Conservation (phyloP, 257 asterid genomes). For the Pogostemon cablin region DNA sequence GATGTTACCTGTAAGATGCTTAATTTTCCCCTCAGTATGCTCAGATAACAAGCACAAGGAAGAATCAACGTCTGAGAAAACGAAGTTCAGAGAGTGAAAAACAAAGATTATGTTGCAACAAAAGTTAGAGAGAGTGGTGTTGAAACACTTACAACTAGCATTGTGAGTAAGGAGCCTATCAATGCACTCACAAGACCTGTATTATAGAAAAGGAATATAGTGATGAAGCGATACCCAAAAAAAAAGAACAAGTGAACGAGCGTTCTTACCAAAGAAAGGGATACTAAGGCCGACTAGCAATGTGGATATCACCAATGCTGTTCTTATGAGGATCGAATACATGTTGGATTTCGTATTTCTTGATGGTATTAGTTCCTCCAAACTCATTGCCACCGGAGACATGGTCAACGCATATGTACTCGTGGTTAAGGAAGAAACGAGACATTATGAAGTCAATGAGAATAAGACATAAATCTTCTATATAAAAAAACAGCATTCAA, state of each 20-base stretch:
- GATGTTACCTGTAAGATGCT: conserved; percentile 59
- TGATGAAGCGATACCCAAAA: neutral
- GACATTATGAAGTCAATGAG: too few species aligned
- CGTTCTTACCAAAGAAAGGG: conserved; percentile 82
- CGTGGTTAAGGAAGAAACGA: conserved; percentile 46
- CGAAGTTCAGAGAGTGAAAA: neutral
- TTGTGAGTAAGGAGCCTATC: conserved; percentile 88
- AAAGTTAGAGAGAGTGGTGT: neutral
- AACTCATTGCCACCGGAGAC: conserved; percentile 90
- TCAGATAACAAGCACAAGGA: conserved; percentile 87
- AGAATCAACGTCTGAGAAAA: conserved; percentile 71
- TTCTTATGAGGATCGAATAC: conserved; percentile 70
- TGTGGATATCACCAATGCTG: conserved; percentile 77
- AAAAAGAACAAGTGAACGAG: neutral
- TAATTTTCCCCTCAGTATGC: conserved; percentile 67
- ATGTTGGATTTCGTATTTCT: conserved; percentile 46
- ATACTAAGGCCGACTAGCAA: conserved; percentile 70
- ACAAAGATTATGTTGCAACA: neutral
- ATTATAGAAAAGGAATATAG: neutral
- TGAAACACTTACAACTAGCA: conserved; percentile 77
- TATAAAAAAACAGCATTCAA: too few species aligned
- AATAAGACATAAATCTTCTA: too few species aligned
- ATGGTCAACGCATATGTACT: conserved; percentile 82
- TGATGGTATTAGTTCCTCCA: conserved; percentile 85
- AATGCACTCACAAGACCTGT: conserved; percentile 86